These are phyloP conservation scores for Micractinium sp. DNA, from an alignment of 139 green algal species.

Conservation along the genomic window DNA sequence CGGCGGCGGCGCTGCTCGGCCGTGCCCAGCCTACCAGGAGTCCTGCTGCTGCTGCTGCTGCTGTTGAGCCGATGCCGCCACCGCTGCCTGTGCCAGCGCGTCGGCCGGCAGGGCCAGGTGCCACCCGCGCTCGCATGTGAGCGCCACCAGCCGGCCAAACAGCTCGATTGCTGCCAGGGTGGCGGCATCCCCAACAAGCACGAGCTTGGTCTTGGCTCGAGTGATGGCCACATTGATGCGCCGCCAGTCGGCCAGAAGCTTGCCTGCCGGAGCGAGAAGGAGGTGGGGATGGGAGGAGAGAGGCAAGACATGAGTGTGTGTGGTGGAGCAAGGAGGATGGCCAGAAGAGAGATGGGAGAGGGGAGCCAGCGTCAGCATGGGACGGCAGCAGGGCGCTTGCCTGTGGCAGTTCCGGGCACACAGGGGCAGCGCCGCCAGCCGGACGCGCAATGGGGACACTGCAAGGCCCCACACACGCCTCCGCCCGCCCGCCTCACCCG, in stretches of 20 bases:
- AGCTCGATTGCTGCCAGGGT: conserved; percentile 60
- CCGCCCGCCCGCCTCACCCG: conserved; percentile 17
- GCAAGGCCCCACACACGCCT: neutral
- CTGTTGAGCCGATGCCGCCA: neutral
- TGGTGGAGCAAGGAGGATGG: neutral
- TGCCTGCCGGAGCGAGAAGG: conserved; percentile 28
- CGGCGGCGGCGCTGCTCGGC: too few relatives aligned
- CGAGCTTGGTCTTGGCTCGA: conserved; percentile 80
- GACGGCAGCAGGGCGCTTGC: neutral
- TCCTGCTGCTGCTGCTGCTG: too few relatives aligned
- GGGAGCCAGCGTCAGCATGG: neutral
- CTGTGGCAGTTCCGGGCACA: neutral
- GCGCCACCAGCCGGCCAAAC: conserved; percentile 43
- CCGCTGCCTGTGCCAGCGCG: neutral
- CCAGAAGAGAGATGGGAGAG: neutral
- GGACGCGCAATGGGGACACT: too few relatives aligned
- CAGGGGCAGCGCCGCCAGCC: too few relatives aligned
- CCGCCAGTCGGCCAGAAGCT: conserved; percentile 84
- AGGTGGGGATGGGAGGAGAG: neutral
- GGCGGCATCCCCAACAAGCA: conserved; percentile 73
- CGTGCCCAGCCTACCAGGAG: too few relatives aligned
- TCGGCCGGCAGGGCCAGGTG: conserved; percentile 24
- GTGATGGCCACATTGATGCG: conserved; percentile 96
- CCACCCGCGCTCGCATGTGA: conserved; percentile 29
- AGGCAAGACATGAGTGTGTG: neutral